Percentiles rank a stretch among this genome's conserved stretches.
phyloP scores from a whole-genome alignment of 176 grass and related monocot genomes.

The Carex scoparia region DNA sequence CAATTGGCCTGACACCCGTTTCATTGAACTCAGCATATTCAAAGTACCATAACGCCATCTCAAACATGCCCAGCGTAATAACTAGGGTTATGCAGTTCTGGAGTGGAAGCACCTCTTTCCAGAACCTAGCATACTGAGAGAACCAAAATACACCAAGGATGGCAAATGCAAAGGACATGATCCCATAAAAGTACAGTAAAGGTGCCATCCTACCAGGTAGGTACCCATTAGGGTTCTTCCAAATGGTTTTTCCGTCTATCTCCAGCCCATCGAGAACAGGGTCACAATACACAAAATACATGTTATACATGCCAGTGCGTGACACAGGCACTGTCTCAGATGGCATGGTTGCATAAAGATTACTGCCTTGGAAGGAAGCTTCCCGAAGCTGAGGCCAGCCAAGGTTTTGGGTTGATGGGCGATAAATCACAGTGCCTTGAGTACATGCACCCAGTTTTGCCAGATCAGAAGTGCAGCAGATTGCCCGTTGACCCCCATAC shows the following conservation, averaged over 20 bases:
- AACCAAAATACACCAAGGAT: slow-evolving; percentile 94
- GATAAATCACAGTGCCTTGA: slow-evolving; percentile 80
- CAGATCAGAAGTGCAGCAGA: slow-evolving; percentile 94
- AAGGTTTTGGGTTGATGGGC: slow-evolving; percentile 56
- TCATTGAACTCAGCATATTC: slow-evolving; percentile 96
- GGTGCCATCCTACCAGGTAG: slow-evolving; percentile 95
- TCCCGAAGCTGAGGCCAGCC: slow-evolving; percentile 73
- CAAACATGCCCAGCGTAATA: slow-evolving; percentile 94
- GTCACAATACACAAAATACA: slow-evolving; percentile 96
- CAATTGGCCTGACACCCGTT: slow-evolving; percentile 74
- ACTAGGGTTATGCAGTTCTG: slow-evolving; percentile 99
- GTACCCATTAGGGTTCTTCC: slow-evolving; percentile 97
- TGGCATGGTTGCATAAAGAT: slow-evolving; percentile 58
- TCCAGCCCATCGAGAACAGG: slow-evolving; percentile 60
- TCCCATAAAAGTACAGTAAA: slow-evolving; percentile 89
- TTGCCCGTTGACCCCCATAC: slow-evolving; percentile 89
- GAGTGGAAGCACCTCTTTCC: slow-evolving; percentile 93
- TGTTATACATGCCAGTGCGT: slow-evolving; percentile 94
- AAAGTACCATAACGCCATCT: slow-evolving; percentile 98
- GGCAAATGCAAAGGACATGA: slow-evolving; percentile 88
- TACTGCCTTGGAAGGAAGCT: slow-evolving; percentile 70
- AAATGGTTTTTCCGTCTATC: slow-evolving; percentile 89
- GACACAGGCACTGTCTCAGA: slow-evolving; percentile 62
- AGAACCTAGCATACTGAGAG: slow-evolving; percentile 92
- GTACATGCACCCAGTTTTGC: slow-evolving; percentile 81